Base-by-base conservation (phyloP, 768 basidiomycete species). In the Nidularia pulvinata region DNA sequence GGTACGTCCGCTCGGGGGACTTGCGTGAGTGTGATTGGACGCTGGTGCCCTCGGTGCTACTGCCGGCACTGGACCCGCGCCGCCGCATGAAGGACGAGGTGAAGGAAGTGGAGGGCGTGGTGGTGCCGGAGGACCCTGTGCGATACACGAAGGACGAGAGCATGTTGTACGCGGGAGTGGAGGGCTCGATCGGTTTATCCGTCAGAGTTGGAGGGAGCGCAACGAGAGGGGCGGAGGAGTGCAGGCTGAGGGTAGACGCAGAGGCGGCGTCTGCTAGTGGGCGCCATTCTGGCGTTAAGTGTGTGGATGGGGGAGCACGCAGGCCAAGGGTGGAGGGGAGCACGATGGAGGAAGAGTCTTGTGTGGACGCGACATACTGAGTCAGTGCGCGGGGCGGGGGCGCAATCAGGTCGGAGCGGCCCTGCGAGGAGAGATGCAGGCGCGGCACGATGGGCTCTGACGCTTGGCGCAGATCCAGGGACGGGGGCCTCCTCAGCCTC, bases 241-340 rank as follows among this genome's bases (percentile, higher is more conserved):
- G 59, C 25, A 69, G 59, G 57, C 62, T 66, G 7, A 66, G 58
- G 2, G 61, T 66, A 7, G 67, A 61, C 2, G 59, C 56, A 30
- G 69, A 62, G 22, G 63, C 59, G 22, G 33, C 51, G 46, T 61
- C 51, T 16, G 65, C 52, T 36, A 52, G 61, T 46, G 70, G 64
- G 9, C 61, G 44, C 6, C 71, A 70, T 10, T 70, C 57, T 14
- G 72, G 57, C 4, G 72, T 66, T 45, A 6, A 71, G 59, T n/a
- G 76, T 70, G 11, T 78, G 71, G 59, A 70, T 13, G 71, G 58
- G 14, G 72, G 56, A 4, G 72, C 66, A 44, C 86, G 82, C 1
- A 88, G 61, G n/a, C 91, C 90, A 39, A 91, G 72, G 0, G 90
- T 92, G 6, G 88, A 84, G 5, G 90, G 90, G 1, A 92, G 68